Percentiles rank a stretch among this genome's conserved stretches.
These are phyloP conservation scores for Naganishia friedmannii DNA, from an alignment of 768 basidiomycete species.

Conservation along the genomic window DNA sequence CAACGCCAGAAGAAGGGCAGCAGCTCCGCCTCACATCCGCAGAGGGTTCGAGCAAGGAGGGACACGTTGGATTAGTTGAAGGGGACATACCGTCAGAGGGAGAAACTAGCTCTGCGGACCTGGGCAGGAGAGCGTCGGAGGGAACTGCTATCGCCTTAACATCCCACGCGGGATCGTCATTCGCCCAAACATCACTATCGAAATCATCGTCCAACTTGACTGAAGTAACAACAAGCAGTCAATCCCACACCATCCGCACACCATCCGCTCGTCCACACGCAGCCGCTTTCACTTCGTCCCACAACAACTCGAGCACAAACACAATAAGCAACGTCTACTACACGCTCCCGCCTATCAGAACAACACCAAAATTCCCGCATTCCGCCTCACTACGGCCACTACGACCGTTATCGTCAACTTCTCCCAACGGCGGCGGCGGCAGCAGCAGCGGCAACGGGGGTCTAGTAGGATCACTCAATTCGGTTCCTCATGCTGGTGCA, in stretches of 20 bases:
- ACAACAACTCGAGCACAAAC: not conserved
- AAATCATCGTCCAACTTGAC: conserved; percentile 6
- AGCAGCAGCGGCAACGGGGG: not conserved
- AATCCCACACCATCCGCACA: not conserved
- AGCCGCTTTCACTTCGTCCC: not conserved
- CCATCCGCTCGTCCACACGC: not conserved
- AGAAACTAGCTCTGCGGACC: not conserved
- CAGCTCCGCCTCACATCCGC: not conserved
- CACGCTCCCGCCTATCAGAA: conserved; percentile 9
- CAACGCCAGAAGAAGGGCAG: conserved; percentile 4
- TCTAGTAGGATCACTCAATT: conserved; percentile 6
- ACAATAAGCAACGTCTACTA: conserved; percentile 1
- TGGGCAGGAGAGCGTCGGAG: conserved; percentile 5
- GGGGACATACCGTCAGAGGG: not conserved
- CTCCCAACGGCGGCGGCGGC: too few species aligned
- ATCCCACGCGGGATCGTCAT: not conserved
- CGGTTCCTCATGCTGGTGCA: conserved; percentile 16
- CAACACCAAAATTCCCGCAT: conserved; percentile 26
- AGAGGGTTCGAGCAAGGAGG: not conserved
- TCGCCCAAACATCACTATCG: not conserved
- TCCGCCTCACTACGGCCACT: conserved; percentile 19
- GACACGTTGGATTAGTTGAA: too few species aligned
- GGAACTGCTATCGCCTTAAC: not conserved
- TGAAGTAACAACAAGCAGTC: not conserved
- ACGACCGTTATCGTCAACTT: not conserved